These are phyloP conservation scores for Solioccasus polychromus DNA, from an alignment of 768 basidiomycete genomes.

Conservation along the genomic window DNA sequence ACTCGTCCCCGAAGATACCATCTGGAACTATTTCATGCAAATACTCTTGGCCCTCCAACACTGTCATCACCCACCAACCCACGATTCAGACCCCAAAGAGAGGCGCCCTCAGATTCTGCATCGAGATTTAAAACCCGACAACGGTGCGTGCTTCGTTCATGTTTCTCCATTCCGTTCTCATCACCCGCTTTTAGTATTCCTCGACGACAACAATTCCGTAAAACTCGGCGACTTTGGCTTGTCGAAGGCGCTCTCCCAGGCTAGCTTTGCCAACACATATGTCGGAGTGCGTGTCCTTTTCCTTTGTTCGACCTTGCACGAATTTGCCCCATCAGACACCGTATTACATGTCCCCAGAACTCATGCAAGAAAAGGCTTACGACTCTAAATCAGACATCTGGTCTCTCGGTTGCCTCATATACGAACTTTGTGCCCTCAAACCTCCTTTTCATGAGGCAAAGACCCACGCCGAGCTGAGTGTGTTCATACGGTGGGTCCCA, in stretches of 20 bases:
- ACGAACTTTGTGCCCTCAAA: constrained; percentile 91
- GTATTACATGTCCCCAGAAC: constrained; percentile 99
- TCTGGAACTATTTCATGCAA: constrained; percentile 97
- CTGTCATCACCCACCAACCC: constrained; percentile 77
- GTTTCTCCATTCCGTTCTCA: not conserved
- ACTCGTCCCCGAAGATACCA: constrained; percentile 84
- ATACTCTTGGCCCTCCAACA: constrained; percentile 85
- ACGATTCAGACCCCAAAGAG: constrained; percentile 45
- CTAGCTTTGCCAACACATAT: constrained; percentile 92
- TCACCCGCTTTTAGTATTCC: constrained; percentile 67
- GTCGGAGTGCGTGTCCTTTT: constrained; percentile 70
- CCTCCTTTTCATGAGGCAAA: constrained; percentile 94
- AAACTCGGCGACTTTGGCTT: constrained; percentile 98
- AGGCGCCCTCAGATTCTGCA: constrained; percentile 79
- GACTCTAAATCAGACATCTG: constrained; percentile 99
- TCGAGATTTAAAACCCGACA: constrained; percentile 96
- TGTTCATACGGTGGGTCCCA: constrained; percentile 70
- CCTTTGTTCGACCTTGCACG: not conserved
- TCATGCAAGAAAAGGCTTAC: constrained; percentile 96
- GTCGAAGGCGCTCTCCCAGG: constrained; percentile 85
- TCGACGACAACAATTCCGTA: constrained; percentile 79
- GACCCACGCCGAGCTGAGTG: constrained; percentile 82
- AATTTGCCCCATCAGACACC: constrained; percentile 78
- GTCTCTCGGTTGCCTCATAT: constrained; percentile 96
- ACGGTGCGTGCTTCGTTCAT: constrained; percentile 52